phyloP scores from a whole-genome alignment of 2,329 filamentous ascomycete species.

The Helotiales sp. region DNA sequence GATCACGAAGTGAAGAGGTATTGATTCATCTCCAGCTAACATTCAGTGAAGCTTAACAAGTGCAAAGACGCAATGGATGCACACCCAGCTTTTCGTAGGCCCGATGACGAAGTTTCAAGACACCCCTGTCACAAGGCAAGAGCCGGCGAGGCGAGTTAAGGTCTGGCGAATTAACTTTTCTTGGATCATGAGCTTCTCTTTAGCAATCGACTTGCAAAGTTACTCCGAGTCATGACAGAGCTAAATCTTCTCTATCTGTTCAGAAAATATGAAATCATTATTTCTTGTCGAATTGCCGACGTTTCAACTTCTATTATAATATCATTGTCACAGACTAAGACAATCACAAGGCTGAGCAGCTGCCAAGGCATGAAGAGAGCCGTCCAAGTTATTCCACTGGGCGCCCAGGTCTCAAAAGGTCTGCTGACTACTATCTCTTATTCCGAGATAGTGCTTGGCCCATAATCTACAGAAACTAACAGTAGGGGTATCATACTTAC shows the following conservation, averaged over 20 bases:
- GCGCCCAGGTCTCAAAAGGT: neutral
- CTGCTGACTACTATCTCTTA: neutral
- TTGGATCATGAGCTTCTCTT: too few species aligned
- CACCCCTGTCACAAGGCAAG: too few species aligned
- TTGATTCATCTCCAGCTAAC: neutral
- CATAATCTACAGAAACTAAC: neutral
- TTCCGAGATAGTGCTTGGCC: neutral
- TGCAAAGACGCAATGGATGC: too few species aligned
- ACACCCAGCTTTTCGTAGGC: too few species aligned
- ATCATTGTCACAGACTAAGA: neutral
- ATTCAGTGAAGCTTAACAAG: too few species aligned
- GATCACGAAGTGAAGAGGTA: neutral
- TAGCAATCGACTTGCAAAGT: too few species aligned
- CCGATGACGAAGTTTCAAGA: too few species aligned
- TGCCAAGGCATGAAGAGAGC: neutral
- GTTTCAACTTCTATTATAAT: too few species aligned
- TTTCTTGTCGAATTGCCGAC: too few species aligned
- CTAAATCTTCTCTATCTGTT: neutral
- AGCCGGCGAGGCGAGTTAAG: too few species aligned
- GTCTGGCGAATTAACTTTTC: too few species aligned
- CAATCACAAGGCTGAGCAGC: neutral
- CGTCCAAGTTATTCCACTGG: neutral
- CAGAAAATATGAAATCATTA: neutral
- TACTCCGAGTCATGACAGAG: too few species aligned
- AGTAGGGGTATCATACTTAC: neutral